A percentile compares a stretch with the other conserved stretches of the same genome.
Evolutionary conservation across 2,329 filamentous ascomycete species (phyloP).

Genomic region (Arthrinium phaeospermum): DNA sequence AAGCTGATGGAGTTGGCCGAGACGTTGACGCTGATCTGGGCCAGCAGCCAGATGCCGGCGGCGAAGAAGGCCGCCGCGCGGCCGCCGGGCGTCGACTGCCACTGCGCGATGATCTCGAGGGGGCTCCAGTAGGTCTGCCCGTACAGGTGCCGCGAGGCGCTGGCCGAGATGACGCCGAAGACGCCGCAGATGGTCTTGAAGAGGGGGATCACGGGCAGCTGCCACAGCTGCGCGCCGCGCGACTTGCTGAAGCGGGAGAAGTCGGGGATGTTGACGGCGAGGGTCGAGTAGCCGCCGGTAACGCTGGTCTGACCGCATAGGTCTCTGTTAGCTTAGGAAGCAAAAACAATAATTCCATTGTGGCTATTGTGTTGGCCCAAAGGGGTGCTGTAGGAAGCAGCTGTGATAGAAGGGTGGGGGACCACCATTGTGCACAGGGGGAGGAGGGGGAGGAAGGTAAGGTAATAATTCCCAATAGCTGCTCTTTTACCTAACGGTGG

Average conservation of each 20-base stretch:
- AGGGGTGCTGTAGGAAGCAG: no score
- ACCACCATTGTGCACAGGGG: no score
- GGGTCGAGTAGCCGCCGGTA: constrained; percentile 54
- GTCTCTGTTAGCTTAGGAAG: no score
- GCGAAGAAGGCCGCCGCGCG: constrained; percentile 41
- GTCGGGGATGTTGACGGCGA: constrained; percentile 56
- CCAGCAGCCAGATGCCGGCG: constrained; percentile 46
- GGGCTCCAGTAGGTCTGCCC: constrained; percentile 55
- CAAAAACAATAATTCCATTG: no score
- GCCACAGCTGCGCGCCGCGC: constrained; percentile 51
- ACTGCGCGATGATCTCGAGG: constrained; percentile 51
- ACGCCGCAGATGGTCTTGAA: constrained; percentile 53
- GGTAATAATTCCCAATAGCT: neutral
- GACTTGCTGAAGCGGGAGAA: constrained; percentile 45
- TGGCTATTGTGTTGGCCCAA: no score
- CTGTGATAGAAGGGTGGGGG: no score
- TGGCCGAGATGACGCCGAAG: constrained; percentile 54
- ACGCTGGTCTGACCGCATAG: constrained; percentile 37
- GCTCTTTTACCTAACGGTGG: neutral
- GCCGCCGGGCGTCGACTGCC: constrained; percentile 37
- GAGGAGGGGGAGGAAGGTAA: neutral
- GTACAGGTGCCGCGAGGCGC: constrained; percentile 50
- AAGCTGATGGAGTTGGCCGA: constrained; percentile 38
- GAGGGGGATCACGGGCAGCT: constrained; percentile 53
- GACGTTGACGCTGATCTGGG: constrained; percentile 38